phyloP scores from a whole-genome alignment of 805 yeast genomes.

The Wickerhamiella hasegawae region DNA sequence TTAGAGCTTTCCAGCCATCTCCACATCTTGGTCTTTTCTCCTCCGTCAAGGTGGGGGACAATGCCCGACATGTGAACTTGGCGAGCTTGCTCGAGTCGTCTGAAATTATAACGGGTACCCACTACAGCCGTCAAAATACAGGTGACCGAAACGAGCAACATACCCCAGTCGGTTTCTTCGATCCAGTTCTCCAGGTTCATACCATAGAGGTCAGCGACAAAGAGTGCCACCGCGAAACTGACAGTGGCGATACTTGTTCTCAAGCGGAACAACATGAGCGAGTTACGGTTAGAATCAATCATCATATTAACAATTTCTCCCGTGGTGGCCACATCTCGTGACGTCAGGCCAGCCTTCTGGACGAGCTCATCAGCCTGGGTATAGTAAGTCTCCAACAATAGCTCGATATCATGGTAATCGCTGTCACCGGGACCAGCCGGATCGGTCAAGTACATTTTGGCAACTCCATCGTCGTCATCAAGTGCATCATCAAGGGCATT shows the following conservation, averaged over 20 bases:
- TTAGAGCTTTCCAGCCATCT: constrained; percentile 12
- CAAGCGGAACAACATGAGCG: constrained; percentile 73
- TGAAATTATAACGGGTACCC: constrained; percentile 40
- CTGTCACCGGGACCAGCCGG: constrained; percentile 15
- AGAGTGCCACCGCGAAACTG: constrained; percentile 72
- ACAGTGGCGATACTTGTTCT: constrained; percentile 71
- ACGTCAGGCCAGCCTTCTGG: constrained; percentile 71
- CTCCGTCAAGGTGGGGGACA: background rate
- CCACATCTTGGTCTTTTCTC: constrained; percentile 4
- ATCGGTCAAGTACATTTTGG: constrained; percentile 58
- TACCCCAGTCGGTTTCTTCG: constrained; percentile 66
- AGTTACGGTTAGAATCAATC: constrained; percentile 78
- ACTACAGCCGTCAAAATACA: constrained; percentile 28
- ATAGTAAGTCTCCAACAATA: constrained; percentile 76
- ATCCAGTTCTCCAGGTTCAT: constrained; percentile 91
- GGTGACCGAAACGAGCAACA: constrained; percentile 30
- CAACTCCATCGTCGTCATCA: constrained; percentile 75
- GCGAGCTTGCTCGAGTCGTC: constrained; percentile 44
- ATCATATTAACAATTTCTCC: constrained; percentile 88
- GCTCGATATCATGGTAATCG: constrained; percentile 47
- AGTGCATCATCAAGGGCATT: constrained; percentile 70
- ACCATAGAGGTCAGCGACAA: constrained; percentile 78
- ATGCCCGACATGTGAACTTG: constrained; percentile 41
- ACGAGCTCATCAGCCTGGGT: constrained; percentile 87
- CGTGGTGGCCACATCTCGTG: constrained; percentile 73